Conservation (phyloP, 768 basidiomycete genomes). For the Kwoniella newhampshirensis region DNA sequence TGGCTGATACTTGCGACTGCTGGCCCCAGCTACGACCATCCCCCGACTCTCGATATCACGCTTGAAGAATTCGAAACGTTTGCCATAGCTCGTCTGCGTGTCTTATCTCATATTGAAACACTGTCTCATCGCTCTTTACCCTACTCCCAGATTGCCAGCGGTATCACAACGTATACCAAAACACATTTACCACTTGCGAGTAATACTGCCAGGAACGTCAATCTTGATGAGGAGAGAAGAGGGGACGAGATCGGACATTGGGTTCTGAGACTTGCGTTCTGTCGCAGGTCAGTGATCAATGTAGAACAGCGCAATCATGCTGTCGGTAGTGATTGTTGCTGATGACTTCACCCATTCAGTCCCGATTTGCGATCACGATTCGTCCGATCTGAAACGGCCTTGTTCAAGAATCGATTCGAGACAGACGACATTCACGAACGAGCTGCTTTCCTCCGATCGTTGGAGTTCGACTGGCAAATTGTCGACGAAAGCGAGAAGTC, state of each 20-base stretch:
- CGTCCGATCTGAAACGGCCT: slow-evolving; percentile 78
- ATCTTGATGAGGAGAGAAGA: slow-evolving; percentile 66
- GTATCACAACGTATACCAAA: slow-evolving; percentile 65
- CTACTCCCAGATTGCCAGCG: slow-evolving; percentile 23
- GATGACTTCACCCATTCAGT: slow-evolving; percentile 55
- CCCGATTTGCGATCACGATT: slow-evolving; percentile 87
- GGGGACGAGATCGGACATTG: slow-evolving; percentile 91
- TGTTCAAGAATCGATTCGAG: slow-evolving; percentile 82
- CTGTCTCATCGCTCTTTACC: slow-evolving; percentile 43
- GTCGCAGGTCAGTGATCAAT: slow-evolving; percentile 73
- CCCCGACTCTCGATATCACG: slow-evolving; percentile 83
- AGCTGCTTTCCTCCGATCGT: slow-evolving; percentile 62
- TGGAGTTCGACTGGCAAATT: slow-evolving; percentile 57
- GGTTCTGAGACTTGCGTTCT: slow-evolving; percentile 89
- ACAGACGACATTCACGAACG: slow-evolving; percentile 62
- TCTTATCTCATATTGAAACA: slow-evolving; percentile 40
- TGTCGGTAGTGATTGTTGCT: no score
- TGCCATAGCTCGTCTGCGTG: slow-evolving; percentile 74
- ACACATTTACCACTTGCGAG: slow-evolving; percentile 74
- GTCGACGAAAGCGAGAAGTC: slow-evolving; percentile 64
- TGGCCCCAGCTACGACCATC: slow-evolving; percentile 70
- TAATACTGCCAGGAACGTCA: slow-evolving; percentile 56
- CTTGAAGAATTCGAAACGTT: slow-evolving; percentile 92
- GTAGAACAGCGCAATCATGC: neutral
- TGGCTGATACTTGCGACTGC: slow-evolving; percentile 11